Conservation (phyloP, 1,139 yeast genomes). For the Magnusiomyces ingens region DNA sequence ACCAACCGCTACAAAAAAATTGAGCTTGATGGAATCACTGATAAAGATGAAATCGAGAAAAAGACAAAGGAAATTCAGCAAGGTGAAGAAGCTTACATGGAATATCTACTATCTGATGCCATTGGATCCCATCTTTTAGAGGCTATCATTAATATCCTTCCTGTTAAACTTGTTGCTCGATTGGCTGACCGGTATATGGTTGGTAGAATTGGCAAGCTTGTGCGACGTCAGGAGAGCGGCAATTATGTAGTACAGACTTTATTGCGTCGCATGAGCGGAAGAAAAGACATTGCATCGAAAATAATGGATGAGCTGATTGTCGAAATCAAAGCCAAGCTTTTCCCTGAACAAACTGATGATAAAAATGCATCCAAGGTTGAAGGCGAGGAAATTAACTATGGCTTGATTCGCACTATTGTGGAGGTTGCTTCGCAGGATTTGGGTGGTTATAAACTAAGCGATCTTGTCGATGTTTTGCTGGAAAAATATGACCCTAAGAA, state of each 20-base stretch:
- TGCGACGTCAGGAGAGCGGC: slow-evolving; percentile 69
- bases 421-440: slow-evolving; percentile 40
- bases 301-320: slow-evolving; percentile 63
- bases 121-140: slow-evolving; percentile 91
- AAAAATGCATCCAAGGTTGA: neutral
- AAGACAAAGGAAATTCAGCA: slow-evolving; percentile 41
- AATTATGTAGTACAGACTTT: slow-evolving; percentile 71
- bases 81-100: slow-evolving; percentile 70
- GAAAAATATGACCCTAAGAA: slow-evolving; percentile 45
- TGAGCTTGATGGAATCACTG: slow-evolving; percentile 17
- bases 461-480: slow-evolving; percentile 54
- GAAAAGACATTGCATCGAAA: slow-evolving; percentile 43
- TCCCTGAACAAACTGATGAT: neutral
- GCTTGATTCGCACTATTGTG: slow-evolving; percentile 42
- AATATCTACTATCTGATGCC: slow-evolving; percentile 74
- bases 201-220: slow-evolving; percentile 61
- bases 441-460: slow-evolving; percentile 57
- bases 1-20: slow-evolving; percentile 5
- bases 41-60: slow-evolving; percentile 18
- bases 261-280: slow-evolving; percentile 50
- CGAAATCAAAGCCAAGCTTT: neutral
- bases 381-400: neutral
- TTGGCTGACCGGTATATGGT: slow-evolving; percentile 66
- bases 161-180: slow-evolving; percentile 63
- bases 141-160: slow-evolving; percentile 57